phyloP scores from a whole-genome alignment of 306 rosid species.

The Astragalus glycyphyllos region DNA sequence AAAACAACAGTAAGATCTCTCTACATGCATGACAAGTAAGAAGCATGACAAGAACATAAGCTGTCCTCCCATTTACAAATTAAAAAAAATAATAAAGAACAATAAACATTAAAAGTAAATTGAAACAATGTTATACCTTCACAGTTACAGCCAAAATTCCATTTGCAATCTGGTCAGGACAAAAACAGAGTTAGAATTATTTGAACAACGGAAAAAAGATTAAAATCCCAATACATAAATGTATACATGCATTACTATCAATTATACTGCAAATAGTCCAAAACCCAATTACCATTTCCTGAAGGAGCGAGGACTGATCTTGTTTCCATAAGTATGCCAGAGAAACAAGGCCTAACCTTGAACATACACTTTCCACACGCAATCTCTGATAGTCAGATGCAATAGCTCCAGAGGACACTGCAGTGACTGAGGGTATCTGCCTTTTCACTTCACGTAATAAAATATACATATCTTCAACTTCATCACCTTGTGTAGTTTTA shows the following conservation, averaged over 20 bases:
- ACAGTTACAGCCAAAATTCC: constrained; percentile 86
- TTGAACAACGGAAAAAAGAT: constrained; percentile 11
- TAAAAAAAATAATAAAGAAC: constrained; percentile 14
- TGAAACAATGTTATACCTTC: constrained; percentile 64
- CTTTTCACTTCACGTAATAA: constrained; percentile 86
- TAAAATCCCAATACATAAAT: constrained; percentile 1
- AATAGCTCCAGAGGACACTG: constrained; percentile 97
- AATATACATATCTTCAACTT: constrained; percentile 91
- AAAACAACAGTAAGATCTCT: constrained; percentile 27
- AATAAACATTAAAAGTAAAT: constrained; percentile 31
- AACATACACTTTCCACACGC: constrained; percentile 96
- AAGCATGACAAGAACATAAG: constrained; percentile 24
- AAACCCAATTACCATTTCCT: constrained; percentile 78
- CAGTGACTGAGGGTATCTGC: constrained; percentile 79
- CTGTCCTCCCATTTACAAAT: constrained; percentile 28
- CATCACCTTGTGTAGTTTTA: constrained; percentile 84
- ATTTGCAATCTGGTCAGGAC: constrained; percentile 67
- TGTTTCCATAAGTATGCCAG: constrained; percentile 96
- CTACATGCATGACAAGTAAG: constrained; percentile 21
- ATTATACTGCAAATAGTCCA: constrained; percentile 28
- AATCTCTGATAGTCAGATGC: constrained; percentile 97
- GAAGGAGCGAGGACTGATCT: constrained; percentile 92
- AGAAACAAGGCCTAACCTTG: constrained; percentile 99
- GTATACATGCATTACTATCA: constrained; percentile 26
- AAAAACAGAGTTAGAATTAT: constrained; percentile 43